Evolutionary conservation across 2,329 filamentous ascomycete genomes (phyloP).

Genomic region (Erysiphe pulchra): DNA sequence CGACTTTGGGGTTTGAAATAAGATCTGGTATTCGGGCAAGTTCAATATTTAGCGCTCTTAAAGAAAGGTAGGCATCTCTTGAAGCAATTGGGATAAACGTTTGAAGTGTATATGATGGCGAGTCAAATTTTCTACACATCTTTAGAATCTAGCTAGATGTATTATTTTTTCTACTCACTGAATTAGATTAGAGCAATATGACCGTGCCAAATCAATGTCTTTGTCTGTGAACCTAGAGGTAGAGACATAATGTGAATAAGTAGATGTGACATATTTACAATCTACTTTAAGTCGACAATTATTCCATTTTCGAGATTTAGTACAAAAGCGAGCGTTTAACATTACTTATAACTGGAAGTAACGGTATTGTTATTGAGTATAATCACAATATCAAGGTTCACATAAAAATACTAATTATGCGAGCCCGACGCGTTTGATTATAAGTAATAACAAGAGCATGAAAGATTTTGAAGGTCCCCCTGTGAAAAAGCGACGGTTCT

Average conservation of each 20-base stretch:
- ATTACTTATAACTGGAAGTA: no score
- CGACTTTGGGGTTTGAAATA: slow-evolving; percentile 68
- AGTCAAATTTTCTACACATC: slow-evolving; percentile 51
- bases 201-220: slow-evolving; percentile 12
- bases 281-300: no score
- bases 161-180: slow-evolving; percentile 7
- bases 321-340: no score
- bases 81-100: slow-evolving; percentile 56
- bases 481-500: slow-evolving; percentile 22
- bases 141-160: slow-evolving; percentile 2
- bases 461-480: slow-evolving; percentile 19
- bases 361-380: no score
- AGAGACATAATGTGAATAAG: no score
- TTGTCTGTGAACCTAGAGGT: background rate
- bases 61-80: slow-evolving; percentile 64
- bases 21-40: slow-evolving; percentile 73
- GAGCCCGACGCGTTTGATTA: no score
- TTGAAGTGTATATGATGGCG: slow-evolving; percentile 64
- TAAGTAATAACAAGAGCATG: slow-evolving; percentile 12
- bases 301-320: no score
- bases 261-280: no score
- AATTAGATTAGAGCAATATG: slow-evolving; percentile 14
- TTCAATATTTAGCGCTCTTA: slow-evolving; percentile 83
- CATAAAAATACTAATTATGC: no score
- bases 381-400: no score